These are phyloP conservation scores for Aspergillus homomorphus DNA, from an alignment of 495 filamentous ascomycete genomes.

Conservation along the genomic window DNA sequence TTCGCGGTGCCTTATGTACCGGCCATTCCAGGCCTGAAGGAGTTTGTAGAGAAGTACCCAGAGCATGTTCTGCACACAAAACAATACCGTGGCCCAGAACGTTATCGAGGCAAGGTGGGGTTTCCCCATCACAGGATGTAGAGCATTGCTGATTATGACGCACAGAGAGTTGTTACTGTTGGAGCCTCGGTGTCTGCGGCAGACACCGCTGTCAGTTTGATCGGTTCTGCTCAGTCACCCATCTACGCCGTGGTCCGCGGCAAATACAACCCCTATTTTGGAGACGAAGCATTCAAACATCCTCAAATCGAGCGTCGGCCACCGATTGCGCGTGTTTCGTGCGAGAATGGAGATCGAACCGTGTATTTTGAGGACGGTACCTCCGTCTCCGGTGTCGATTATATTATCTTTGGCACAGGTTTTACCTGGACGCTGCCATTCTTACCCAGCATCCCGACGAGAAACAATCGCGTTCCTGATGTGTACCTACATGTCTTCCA, in stretches of 20 bases:
- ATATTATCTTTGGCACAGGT: constrained; percentile 58
- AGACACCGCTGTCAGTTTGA: constrained; percentile 37
- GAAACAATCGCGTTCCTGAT: constrained; percentile 53
- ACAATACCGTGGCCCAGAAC: constrained; percentile 36
- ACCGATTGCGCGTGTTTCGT: constrained; percentile 44
- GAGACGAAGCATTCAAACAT: constrained; percentile 49
- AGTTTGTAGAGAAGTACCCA: constrained; percentile 33
- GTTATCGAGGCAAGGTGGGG: constrained; percentile 37
- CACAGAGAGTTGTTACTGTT: constrained; percentile 39
- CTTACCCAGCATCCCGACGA: constrained; percentile 44
- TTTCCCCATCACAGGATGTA: not conserved
- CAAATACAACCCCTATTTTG: constrained; percentile 50
- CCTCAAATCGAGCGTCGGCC: constrained; percentile 43
- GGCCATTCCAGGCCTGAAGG: constrained; percentile 43
- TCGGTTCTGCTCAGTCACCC: constrained; percentile 31
- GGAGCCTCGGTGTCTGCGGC: constrained; percentile 45
- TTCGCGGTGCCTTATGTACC: constrained; percentile 73
- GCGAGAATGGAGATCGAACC: constrained; percentile 32
- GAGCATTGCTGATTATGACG: constrained; percentile 6
- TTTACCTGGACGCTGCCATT: constrained; percentile 57
- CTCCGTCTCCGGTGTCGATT: constrained; percentile 46
- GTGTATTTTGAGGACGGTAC: constrained; percentile 50
- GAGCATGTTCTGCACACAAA: constrained; percentile 40
- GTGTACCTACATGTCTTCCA: constrained; percentile 57
- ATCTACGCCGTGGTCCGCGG: constrained; percentile 40